phyloP scores from a whole-genome alignment of 768 basidiomycete genomes.

The Rhodotorula toruloides region DNA sequence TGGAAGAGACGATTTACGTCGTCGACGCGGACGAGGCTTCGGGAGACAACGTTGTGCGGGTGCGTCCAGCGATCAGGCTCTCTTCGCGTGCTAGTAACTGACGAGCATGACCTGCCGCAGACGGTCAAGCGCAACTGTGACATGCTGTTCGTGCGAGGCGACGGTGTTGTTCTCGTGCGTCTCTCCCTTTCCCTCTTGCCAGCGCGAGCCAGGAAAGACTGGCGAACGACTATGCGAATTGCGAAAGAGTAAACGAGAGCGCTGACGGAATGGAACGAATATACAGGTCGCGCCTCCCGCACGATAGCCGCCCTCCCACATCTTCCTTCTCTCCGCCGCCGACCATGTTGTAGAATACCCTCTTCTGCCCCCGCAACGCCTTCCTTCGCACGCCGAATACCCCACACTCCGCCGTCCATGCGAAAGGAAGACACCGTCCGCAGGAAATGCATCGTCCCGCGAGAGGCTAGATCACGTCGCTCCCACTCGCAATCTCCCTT shows the following conservation, averaged over 20 bases:
- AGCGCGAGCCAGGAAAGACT: neutral
- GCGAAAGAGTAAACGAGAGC: neutral
- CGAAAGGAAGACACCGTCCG: too few species aligned
- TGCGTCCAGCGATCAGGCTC: slow-evolving; percentile 43
- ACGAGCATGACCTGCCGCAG: slow-evolving; percentile 48
- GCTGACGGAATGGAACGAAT: neutral
- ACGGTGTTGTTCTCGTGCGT: slow-evolving; percentile 89
- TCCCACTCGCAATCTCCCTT: slow-evolving; percentile 33
- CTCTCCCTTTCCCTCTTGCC: neutral
- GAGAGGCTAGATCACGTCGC: slow-evolving; percentile 23
- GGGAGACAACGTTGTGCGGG: slow-evolving; percentile 56
- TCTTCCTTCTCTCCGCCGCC: neutral
- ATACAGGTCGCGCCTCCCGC: slow-evolving; percentile 34
- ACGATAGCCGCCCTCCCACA: slow-evolving; percentile 6
- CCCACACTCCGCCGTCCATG: neutral
- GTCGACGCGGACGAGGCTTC: slow-evolving; percentile 76
- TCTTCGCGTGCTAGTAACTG: neutral
- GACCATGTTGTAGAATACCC: neutral
- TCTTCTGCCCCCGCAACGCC: neutral
- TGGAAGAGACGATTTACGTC: slow-evolving; percentile 93
- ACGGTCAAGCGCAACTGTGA: slow-evolving; percentile 89
- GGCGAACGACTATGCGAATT: neutral
- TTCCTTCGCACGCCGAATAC: too few species aligned
- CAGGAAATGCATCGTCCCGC: too few species aligned
- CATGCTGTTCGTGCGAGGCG: slow-evolving; percentile 96